Evolutionary conservation across 2,329 filamentous ascomycete species (phyloP).

Genomic region (Verticillium nubilum): DNA sequence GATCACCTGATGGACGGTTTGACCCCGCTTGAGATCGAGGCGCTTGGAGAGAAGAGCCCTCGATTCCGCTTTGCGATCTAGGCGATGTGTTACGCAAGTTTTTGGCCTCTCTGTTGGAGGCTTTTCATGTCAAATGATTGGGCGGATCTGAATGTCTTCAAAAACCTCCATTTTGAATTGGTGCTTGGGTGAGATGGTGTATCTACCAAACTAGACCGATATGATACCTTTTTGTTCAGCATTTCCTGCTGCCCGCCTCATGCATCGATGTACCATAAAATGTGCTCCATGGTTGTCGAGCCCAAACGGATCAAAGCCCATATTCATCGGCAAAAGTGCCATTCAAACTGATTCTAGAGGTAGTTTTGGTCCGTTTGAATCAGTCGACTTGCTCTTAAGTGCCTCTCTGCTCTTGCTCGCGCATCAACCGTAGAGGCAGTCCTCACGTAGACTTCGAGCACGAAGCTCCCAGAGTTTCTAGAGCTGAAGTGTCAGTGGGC

Average conservation of each 20-base stretch:
- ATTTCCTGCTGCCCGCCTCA: too few relatives aligned
- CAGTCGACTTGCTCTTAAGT: too few relatives aligned
- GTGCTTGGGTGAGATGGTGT: neutral
- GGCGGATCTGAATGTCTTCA: too few relatives aligned
- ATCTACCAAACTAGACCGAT: neutral
- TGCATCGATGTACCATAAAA: neutral
- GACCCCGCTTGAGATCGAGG: constrained; percentile 33
- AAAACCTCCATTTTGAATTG: neutral
- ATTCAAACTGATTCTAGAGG: neutral
- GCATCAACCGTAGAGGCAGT: too few relatives aligned
- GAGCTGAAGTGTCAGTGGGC: too few relatives aligned
- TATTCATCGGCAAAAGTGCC: neutral
- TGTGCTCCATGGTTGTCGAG: neutral
- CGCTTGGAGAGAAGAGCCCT: constrained; percentile 34
- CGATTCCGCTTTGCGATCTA: constrained; percentile 20
- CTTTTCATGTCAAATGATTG: neutral
- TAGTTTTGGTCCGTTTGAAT: neutral
- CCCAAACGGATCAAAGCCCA: neutral
- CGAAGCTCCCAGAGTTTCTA: too few relatives aligned
- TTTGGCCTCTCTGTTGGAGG: neutral
- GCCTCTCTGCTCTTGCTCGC: too few relatives aligned
- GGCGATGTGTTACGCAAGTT: neutral
- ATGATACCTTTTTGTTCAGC: neutral
- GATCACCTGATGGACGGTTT: constrained; percentile 34
- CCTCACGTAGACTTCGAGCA: too few relatives aligned